Evolutionary conservation across 1,139 yeast genomes (phyloP), one percentile per base, ranked within the genome.

Genomic region (Saccharomyces uvarum): DNA sequence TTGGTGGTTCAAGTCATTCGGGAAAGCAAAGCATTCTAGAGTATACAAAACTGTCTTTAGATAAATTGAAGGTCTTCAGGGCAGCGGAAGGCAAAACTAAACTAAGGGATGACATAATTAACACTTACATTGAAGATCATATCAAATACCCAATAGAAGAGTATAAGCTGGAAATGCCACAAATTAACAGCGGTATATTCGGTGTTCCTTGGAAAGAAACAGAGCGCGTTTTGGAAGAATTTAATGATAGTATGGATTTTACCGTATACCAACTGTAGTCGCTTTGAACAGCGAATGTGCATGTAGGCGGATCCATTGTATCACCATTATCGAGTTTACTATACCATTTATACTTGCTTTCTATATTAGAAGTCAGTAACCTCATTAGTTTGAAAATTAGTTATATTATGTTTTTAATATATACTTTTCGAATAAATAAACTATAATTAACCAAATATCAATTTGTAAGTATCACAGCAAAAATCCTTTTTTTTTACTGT

Each of bases 181-280:
- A 80, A 67, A 87, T 88, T 61, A 88, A 88, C 63, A 81, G 95
- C 9, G 95, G 96, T 0, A 77, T 88, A 5, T 88, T 88, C 68
- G 78, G 78, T 1, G 91, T 86, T 1, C 95, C 95, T 0, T 88
- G 95, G 96, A 77, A 75, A 32, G 62, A 76, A 6, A 87, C 95
- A 0, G 93, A 81, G 62, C 64, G 58, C 8, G 79, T 78, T 0
- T 66, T 87, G 57, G 56, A 69, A 31, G 61, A 66, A 28, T 60
- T 74, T 41, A 63, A 70, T 8, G 75, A 75, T 53, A 72, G 73
- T 41, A 84, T 83, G 3, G 47, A 55, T 2, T 59, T 60, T 41
- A 60, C 60, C 1, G 66, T 64, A 2, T 64, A 63, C 50, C 54
- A 51, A 33, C 24, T 53, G 8, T 54, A 33, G 11, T 6, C 13